phyloP scores from a whole-genome alignment of 768 basidiomycete genomes.

The Psilocybe subaeruginosa region DNA sequence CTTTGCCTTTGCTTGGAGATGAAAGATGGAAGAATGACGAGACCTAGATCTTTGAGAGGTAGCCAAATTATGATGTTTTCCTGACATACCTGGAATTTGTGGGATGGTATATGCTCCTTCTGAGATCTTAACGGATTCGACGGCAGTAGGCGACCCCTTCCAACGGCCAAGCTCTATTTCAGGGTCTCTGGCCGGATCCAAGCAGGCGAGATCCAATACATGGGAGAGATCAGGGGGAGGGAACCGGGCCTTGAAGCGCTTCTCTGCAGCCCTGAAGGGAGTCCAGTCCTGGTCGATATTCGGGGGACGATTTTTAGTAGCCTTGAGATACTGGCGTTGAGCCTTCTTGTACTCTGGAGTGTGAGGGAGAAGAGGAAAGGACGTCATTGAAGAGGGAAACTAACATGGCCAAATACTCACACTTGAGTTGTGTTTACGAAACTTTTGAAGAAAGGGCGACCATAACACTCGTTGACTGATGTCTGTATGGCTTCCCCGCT shows the following conservation, averaged over 20 bases:
- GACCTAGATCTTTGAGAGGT: slow-evolving; percentile 49
- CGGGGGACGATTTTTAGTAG: slow-evolving; percentile 54
- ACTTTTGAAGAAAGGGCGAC: background rate
- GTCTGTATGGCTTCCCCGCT: slow-evolving; percentile 79
- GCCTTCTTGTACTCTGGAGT: slow-evolving; percentile 63
- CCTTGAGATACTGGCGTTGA: slow-evolving; percentile 57
- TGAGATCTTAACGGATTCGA: slow-evolving; percentile 35
- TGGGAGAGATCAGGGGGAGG: slow-evolving; percentile 73
- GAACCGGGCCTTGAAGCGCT: slow-evolving; percentile 77
- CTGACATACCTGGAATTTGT: slow-evolving; percentile 55
- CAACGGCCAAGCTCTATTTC: slow-evolving; percentile 52
- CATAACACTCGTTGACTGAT: slow-evolving; percentile 37
- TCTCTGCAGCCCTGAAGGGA: slow-evolving; percentile 77
- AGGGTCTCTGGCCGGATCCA: slow-evolving; percentile 39
- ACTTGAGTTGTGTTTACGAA: background rate
- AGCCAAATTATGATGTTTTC: background rate
- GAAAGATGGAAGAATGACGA: slow-evolving; percentile 83
- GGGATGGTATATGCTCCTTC: slow-evolving; percentile 50
- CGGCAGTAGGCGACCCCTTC: slow-evolving; percentile 43
- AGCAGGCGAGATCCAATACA: slow-evolving; percentile 67
- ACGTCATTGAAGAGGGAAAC: slow-evolving; percentile 25
- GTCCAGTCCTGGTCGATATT: slow-evolving; percentile 63
- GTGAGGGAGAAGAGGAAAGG: slow-evolving; percentile 44
- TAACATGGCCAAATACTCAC: slow-evolving; percentile 35
- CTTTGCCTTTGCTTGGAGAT: slow-evolving; percentile 66